A percentile compares a stretch with the other conserved stretches of the same genome.
phyloP scores from a whole-genome alignment of 1,284 basidiomycete species.

The Ganoderma resinaceum region DNA sequence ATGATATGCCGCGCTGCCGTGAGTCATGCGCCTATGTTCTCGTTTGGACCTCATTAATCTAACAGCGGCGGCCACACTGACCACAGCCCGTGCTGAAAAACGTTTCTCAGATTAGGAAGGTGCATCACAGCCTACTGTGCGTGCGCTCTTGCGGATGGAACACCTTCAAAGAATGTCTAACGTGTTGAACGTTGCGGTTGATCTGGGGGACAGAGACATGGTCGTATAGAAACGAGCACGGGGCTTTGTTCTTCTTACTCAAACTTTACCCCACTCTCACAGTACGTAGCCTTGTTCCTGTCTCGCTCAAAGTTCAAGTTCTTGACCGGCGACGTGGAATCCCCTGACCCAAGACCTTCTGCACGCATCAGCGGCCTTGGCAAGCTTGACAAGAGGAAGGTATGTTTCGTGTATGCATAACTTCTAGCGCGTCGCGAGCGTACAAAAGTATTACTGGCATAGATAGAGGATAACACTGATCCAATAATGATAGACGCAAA shows the following conservation, averaged over 20 bases:
- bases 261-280: background rate
- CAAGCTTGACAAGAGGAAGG: background rate
- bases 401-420: background rate
- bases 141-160: background rate
- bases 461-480: constrained; percentile 3
- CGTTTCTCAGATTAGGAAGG: background rate
- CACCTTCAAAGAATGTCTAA: background rate
- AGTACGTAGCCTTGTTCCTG: background rate
- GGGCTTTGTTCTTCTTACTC: background rate
- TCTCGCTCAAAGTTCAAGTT: background rate
- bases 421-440: background rate
- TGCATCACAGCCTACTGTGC: background rate
- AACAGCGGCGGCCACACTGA: background rate
- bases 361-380: background rate
- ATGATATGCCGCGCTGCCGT: background rate
- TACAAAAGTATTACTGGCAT: constrained; percentile 3
- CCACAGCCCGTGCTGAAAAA: background rate
- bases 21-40: constrained; percentile 2
- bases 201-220: background rate
- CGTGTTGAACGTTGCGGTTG: background rate
- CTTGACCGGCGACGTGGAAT: background rate
- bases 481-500: constrained; percentile 14
- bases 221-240: background rate
- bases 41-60: background rate
- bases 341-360: background rate